Base-by-base conservation (phyloP, 176 grass and related monocot species). In the Tillandsia leiboldiana region DNA sequence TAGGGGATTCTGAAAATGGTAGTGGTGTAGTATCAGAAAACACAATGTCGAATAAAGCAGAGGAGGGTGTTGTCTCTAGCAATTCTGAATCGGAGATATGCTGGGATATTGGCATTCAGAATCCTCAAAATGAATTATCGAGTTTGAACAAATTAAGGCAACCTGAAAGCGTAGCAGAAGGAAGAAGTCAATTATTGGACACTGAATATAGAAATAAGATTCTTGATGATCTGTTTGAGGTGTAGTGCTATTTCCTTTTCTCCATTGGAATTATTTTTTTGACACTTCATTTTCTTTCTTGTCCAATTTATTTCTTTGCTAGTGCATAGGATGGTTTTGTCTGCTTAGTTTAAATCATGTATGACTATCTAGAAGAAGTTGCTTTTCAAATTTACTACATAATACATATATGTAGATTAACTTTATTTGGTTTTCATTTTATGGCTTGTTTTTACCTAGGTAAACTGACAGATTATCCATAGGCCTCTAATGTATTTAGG, bases 211-310 rank as follows among this genome's bases (percentile, higher is more conserved):
- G 92, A 69, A 96, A 89, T 80, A 84, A 85, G 69, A 78, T 97
- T 87, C 79, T 97, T 20, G 86, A 92, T 87, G 86, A 97, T 87
- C 79, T 96, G 75, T 86, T 99, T 42, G 94, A 99, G 89, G 94
- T 93, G 77, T 2, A 62, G 53, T 74, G 7, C 51, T n/a, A n/a
- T 23, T 8, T 29, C 26, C 15, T 54, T 47, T 61, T 42, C 24
- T 67, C 14, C 9, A 1, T 73, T 14, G 20, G n/a, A 3, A 65
- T 51, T 63, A 74, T 10, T 10, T 26, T 12, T 22, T 11, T 24
- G 15, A 14, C 10, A 8, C 50, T 50, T 73, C 23, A 15, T 9
- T 54, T 14, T 18, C 54, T 15, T 59, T 59, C 5, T 57, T 70
- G 68, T 29, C 9, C 11, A 15, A 11, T 69, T 68, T 69, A 15